phyloP scores from a whole-genome alignment of 345 rosid genomes.

The Melastoma malabathricum region DNA sequence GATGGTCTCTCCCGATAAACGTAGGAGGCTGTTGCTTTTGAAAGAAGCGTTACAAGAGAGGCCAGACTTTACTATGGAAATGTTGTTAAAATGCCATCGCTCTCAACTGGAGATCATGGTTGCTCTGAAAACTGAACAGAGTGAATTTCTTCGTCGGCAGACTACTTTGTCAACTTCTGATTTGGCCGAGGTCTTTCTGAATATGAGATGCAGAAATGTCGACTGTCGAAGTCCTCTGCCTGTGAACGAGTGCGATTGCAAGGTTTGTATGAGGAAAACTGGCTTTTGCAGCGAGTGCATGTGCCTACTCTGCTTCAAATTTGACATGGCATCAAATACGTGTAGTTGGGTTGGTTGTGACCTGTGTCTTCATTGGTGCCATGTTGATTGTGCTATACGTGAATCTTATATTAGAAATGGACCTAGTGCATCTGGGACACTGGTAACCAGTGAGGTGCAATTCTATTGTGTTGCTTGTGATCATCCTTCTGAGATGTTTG shows the following conservation, averaged over 20 bases:
- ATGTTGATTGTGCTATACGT: conserved; percentile 77
- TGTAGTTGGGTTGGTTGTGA: conserved; percentile 99
- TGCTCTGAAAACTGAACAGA: conserved; percentile 57
- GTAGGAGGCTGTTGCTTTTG: conserved; percentile 29
- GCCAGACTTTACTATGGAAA: conserved; percentile 50
- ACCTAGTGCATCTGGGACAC: conserved; percentile 32
- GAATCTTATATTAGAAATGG: conserved; percentile 77
- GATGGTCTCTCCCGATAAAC: conserved; percentile 56
- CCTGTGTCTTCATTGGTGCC: conserved; percentile 97
- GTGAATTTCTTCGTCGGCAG: conserved; percentile 55
- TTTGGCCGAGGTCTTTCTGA: conserved; percentile 78
- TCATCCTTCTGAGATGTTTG: conserved; percentile 99
- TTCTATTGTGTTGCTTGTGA: conserved; percentile 87
- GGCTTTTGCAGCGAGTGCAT: conserved; percentile 93
- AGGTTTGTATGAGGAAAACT: conserved; percentile 61
- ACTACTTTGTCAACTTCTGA: conserved; percentile 41
- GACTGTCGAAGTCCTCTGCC: conserved; percentile 56
- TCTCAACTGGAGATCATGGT: conserved; percentile 79
- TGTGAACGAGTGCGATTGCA: conserved; percentile 94
- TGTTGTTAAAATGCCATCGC: conserved; percentile 49
- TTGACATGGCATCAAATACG: conserved; percentile 87
- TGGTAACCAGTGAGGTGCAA: conserved; percentile 70
- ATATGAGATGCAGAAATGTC: conserved; percentile 69
- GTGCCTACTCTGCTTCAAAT: conserved; percentile 91
- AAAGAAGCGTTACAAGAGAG: conserved; percentile 50